Percentiles rank a stretch among this genome's conserved stretches.
These are phyloP conservation scores for Tritrichomonas musculus DNA, from an alignment of 208 protist species.

Conservation along the genomic window DNA sequence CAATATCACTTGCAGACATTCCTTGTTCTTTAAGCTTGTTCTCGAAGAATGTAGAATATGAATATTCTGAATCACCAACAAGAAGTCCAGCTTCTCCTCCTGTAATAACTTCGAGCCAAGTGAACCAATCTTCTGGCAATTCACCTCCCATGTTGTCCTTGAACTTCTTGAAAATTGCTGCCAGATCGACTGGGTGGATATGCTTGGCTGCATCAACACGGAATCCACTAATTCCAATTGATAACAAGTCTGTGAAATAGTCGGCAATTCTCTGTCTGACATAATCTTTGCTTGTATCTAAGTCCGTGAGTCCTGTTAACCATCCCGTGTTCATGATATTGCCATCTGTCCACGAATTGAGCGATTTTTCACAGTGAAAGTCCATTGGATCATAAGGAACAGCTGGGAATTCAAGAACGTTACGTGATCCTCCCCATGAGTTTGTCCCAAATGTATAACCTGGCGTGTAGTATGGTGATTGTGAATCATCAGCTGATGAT, in stretches of 20 bases:
- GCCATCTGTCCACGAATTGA: slow-evolving; percentile 62
- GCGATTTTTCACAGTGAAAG: slow-evolving; percentile 61
- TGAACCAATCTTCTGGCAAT: slow-evolving; percentile 56
- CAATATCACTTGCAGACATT: slow-evolving; percentile 49
- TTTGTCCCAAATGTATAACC: slow-evolving; percentile 47
- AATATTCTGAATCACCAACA: slow-evolving; percentile 49
- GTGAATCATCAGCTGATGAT: slow-evolving; percentile 31
- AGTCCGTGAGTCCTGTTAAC: slow-evolving; percentile 54
- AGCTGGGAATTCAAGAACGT: slow-evolving; percentile 53
- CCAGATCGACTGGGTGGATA: slow-evolving; percentile 55
- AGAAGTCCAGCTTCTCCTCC: slow-evolving; percentile 55
- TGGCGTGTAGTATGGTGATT: slow-evolving; percentile 56
- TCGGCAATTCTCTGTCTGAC: slow-evolving; percentile 59
- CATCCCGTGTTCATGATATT: slow-evolving; percentile 60
- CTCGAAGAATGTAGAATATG: slow-evolving; percentile 43
- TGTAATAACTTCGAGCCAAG: slow-evolving; percentile 56
- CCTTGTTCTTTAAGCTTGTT: slow-evolving; percentile 43
- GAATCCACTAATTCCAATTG: slow-evolving; percentile 50
- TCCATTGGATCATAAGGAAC: slow-evolving; percentile 55
- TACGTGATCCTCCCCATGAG: slow-evolving; percentile 34
- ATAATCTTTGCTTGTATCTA: slow-evolving; percentile 59
- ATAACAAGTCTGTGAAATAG: slow-evolving; percentile 52
- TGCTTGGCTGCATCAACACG: slow-evolving; percentile 61
- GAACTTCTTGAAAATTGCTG: slow-evolving; percentile 56
- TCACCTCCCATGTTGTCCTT: slow-evolving; percentile 51